These are phyloP conservation scores for Phialocephala sp. DNA, from an alignment of 2,329 filamentous ascomycete genomes.

Conservation along the genomic window DNA sequence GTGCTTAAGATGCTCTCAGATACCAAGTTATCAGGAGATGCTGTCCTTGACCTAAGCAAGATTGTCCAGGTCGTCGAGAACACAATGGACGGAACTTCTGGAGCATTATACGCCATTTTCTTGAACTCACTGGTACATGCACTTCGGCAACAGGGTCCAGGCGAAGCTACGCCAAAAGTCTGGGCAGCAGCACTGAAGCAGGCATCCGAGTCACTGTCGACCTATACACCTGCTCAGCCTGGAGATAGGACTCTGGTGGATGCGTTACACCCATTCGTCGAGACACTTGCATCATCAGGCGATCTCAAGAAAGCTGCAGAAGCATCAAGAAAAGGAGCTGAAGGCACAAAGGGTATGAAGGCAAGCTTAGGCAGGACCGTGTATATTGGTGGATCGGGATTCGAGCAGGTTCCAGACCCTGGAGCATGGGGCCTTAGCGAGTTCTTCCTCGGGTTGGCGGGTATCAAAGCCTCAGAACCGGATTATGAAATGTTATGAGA, in stretches of 20 bases:
- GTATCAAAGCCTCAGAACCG: constrained; percentile 42
- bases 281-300: constrained; percentile 67
- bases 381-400: constrained; percentile 79
- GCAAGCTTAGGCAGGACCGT: constrained; percentile 84
- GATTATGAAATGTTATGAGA: constrained; percentile 44
- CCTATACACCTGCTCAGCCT: constrained; percentile 86
- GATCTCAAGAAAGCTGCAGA: constrained; percentile 75
- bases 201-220: constrained; percentile 73
- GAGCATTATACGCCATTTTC: constrained; percentile 79
- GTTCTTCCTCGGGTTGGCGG: constrained; percentile 80
- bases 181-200: constrained; percentile 71
- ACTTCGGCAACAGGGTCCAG: constrained; percentile 36
- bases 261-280: constrained; percentile 86
- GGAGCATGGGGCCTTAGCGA: constrained; percentile 78
- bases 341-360: constrained; percentile 89
- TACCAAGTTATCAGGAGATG: constrained; percentile 57
- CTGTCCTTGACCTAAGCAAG: constrained; percentile 62
- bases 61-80: constrained; percentile 70
- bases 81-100: constrained; percentile 76
- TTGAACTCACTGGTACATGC: constrained; percentile 70
- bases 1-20: constrained; percentile 51
- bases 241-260: constrained; percentile 93
- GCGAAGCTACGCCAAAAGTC: constrained; percentile 51
- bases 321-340: constrained; percentile 76
- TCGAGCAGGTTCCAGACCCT: constrained; percentile 75